A percentile compares a stretch with the other conserved stretches of the same genome.
phyloP scores from a whole-genome alignment of 108 stramenopile species.

The Cyclostephanos tholiformis region DNA sequence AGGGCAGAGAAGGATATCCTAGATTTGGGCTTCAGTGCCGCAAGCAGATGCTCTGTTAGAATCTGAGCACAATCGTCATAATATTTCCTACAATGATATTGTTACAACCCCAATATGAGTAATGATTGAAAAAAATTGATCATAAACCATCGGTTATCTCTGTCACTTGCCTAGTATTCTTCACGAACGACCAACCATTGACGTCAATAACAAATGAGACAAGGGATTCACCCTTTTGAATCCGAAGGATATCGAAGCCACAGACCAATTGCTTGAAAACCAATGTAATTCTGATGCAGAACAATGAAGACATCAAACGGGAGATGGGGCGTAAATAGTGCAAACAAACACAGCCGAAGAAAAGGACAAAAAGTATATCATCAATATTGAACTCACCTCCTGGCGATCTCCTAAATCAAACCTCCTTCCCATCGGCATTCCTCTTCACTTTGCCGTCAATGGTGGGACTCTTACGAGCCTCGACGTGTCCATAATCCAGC shows the following conservation, averaged over 20 bases:
- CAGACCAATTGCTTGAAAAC: conserved; percentile 97
- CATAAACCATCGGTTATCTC: too few relatives aligned
- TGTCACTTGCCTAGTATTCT: conserved; percentile 74
- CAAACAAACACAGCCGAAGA: neutral
- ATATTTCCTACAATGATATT: conserved; percentile 75
- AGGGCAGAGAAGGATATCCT: conserved; percentile 72
- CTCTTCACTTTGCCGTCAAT: conserved; percentile 98
- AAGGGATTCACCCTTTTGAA: conserved; percentile 74
- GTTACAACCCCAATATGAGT: neutral
- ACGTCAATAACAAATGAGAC: conserved; percentile 98
- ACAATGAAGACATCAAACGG: neutral
- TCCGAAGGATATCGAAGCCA: conserved; percentile 94
- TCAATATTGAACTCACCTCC: conserved; percentile 22
- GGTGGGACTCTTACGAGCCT: conserved; percentile 95
- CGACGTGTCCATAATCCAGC: conserved; percentile 98
- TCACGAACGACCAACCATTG: conserved; percentile 99
- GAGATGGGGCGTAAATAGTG: neutral
- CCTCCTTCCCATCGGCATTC: conserved; percentile 94
- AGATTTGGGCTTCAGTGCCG: conserved; percentile 75
- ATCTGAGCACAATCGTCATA: conserved; percentile 95
- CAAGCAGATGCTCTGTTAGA: conserved; percentile 89
- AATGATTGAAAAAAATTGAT: neutral
- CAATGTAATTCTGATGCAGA: conserved; percentile 64
- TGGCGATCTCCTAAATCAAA: conserved; percentile 94
- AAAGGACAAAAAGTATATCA: too few relatives aligned